Evolutionary conservation across 2,329 filamentous ascomycete species (phyloP), one percentile per base, ranked within the genome.

Genomic region (Beauveria scarabaeidicola): DNA sequence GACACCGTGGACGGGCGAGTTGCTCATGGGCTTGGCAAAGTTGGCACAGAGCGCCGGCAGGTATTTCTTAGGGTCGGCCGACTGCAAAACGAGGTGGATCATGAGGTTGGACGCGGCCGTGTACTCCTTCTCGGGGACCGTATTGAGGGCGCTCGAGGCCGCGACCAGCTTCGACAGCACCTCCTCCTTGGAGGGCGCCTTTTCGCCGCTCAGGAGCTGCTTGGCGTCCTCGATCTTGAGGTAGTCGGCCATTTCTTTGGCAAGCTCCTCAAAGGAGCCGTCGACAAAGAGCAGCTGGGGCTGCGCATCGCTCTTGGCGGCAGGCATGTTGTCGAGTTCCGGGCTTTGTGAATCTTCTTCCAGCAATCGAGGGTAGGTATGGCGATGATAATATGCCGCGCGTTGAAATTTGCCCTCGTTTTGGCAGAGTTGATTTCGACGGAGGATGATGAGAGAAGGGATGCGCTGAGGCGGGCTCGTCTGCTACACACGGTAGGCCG

Each of bases 91-190:
- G 62, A 99, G 87, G 79, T 97, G 90, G 71, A 97, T 87, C 73
- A 99, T 87, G 67, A 97, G 88, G 78, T 99, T 97, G 79, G 97
- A 97, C 63, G 93, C 91, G 61, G 93, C 88, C 62, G 91, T 92
- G 74, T 97, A 94, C 76, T 97, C 93, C 83, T 94, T 95, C 82
- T 99, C 94, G 61, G 93, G 90, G 59, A 91, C 90, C 64, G 83
- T 82, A 76, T 92, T 96, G 72, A 99, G 81, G 54, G 82, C 83
- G 57, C 82, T 76, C 57, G 90, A 91, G 61, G 89, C 89, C 66
- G 87, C 85, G 63, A 97, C 90, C 65, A 99, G 81, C 81, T 91
- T 92, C 80, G 92, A 89, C 61, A 99, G 82, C 50, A 90, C 86
- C 66, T 95, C 91, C 67, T 96, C 91, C 78, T 91, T 90, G 57